Evolutionary conservation across 2,329 filamentous ascomycete genomes (phyloP).

Genomic region (Diaporthe sp.): DNA sequence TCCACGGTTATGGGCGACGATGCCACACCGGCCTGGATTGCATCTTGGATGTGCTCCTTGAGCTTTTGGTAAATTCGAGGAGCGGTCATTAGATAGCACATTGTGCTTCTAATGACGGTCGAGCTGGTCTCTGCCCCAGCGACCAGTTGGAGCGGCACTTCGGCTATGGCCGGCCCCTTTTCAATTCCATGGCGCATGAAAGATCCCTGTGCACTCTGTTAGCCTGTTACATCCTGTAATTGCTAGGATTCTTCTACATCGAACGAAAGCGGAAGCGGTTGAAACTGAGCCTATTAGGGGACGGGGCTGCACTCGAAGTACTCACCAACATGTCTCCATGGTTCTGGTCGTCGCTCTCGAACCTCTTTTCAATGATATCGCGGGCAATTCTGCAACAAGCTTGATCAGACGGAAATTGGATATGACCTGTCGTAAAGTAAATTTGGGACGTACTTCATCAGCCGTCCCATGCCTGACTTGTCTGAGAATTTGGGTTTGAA

Average conservation of each 20-base stretch:
- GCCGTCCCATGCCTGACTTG: not conserved
- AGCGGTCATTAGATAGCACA: conserved; percentile 42
- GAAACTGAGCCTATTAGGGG: too few species aligned
- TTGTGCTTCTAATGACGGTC: conserved; percentile 60
- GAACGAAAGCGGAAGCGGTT: too few species aligned
- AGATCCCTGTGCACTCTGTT: conserved; percentile 49
- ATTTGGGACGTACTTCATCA: conserved; percentile 47
- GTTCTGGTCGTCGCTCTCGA: conserved; percentile 2
- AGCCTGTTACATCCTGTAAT: not conserved
- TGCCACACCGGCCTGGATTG: conserved; percentile 12
- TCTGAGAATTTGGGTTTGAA: conserved; percentile 5
- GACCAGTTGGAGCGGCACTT: conserved; percentile 47
- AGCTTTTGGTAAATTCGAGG: conserved; percentile 39
- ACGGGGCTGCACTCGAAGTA: not conserved
- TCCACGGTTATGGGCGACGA: conserved; percentile 42
- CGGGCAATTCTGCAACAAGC: not conserved
- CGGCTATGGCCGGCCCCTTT: conserved; percentile 58
- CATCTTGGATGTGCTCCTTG: conserved; percentile 40
- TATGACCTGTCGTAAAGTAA: rapidly evolving
- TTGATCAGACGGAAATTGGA: not conserved
- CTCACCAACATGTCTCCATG: conserved; percentile 23
- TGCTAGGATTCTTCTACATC: not conserved
- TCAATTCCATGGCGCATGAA: conserved; percentile 61
- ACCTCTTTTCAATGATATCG: conserved; percentile 11
- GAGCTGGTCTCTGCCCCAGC: conserved; percentile 68